Evolutionary conservation across 1,284 basidiomycete genomes (phyloP).

Genomic region (Cutaneotrichosporon curvatum): DNA sequence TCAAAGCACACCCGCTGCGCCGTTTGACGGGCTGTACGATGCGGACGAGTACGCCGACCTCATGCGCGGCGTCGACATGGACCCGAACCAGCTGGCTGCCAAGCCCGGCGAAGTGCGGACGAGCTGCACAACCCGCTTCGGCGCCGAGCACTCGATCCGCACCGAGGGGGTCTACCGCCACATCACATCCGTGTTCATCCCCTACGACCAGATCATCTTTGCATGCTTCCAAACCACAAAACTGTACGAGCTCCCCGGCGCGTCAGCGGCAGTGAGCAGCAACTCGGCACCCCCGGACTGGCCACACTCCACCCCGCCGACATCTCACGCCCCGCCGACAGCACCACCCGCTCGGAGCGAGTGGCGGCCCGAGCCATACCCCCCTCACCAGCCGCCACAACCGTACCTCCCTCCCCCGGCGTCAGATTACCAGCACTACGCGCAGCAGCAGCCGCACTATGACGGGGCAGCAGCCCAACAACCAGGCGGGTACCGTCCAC

Average conservation of each 20-base stretch:
- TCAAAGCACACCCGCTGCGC: conserved; percentile 4
- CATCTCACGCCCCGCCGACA: too few relatives aligned
- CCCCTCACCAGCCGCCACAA: neutral
- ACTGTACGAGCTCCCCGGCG: conserved; percentile 47
- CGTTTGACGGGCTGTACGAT: conserved; percentile 56
- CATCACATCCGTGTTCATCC: conserved; percentile 86
- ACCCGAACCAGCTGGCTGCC: conserved; percentile 46
- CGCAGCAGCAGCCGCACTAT: neutral
- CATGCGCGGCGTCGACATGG: conserved; percentile 69
- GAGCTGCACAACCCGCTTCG: conserved; percentile 86
- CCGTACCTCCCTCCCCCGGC: neutral
- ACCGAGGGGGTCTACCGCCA: conserved; percentile 55
- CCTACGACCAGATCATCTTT: conserved; percentile 64
- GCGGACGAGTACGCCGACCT: conserved; percentile 76
- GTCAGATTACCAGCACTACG: neutral
- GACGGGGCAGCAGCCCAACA: too few relatives aligned
- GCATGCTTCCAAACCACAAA: conserved; percentile 52
- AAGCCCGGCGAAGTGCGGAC: conserved; percentile 65
- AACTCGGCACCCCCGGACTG: neutral
- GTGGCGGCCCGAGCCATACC: neutral
- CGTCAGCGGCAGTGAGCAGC: neutral
- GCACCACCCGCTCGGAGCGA: neutral
- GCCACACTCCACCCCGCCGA: neutral
- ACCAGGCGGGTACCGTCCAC: neutral
- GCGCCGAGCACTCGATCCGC: conserved; percentile 63